Percentiles rank a stretch among this genome's conserved stretches.
These are phyloP conservation scores for Albizia julibrissin DNA, from an alignment of 306 rosid species.

Conservation along the genomic window DNA sequence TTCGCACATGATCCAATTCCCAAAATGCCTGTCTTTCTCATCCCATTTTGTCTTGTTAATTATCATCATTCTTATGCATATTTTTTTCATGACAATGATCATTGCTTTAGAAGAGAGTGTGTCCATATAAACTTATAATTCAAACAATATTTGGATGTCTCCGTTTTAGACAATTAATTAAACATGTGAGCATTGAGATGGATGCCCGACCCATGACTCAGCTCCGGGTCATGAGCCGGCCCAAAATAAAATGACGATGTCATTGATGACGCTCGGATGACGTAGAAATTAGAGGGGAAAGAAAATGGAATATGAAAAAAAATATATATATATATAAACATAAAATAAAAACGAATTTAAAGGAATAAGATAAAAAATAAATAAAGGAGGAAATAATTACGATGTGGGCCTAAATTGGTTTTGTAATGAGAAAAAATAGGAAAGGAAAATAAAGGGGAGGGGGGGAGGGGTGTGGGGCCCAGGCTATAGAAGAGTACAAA, in stretches of 20 bases:
- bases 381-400: slow-evolving; percentile 39
- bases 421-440: neutral
- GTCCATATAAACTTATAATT: neutral
- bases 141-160: neutral
- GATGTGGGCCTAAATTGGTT: slow-evolving; percentile 37
- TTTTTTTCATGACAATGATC: neutral
- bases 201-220: neutral
- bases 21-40: neutral
- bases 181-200: neutral
- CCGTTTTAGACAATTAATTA: neutral
- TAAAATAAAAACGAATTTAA: too few species aligned
- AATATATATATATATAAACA: too few species aligned
- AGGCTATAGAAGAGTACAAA: slow-evolving; percentile 47
- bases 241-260: slow-evolving; percentile 21
- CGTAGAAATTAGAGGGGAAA: neutral
- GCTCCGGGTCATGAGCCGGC: neutral
- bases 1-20: too few species aligned
- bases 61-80: neutral
- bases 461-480: slow-evolving; percentile 33
- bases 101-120: neutral
- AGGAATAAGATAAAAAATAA: too few species aligned
- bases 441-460: slow-evolving; percentile 45
- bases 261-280: slow-evolving; percentile 46
- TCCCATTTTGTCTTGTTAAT: neutral
- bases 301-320: neutral